Percentiles rank a stretch among this genome's conserved stretches.
phyloP scores from a whole-genome alignment of 441 rosid species.

The Aleurites moluccanus region DNA sequence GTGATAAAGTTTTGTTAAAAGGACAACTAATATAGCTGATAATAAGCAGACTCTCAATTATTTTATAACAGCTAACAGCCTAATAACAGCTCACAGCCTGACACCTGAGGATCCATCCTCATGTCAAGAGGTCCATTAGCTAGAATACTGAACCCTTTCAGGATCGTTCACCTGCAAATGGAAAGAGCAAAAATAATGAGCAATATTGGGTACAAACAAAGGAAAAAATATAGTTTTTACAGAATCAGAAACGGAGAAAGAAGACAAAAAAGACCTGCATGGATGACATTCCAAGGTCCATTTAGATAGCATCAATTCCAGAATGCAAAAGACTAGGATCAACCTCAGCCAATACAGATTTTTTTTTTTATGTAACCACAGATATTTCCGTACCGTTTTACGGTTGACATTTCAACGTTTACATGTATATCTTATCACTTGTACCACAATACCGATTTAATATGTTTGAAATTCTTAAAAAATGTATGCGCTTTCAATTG shows the following conservation, averaged over 20 bases:
- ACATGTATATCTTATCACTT: too few species aligned
- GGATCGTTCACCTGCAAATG: constrained; percentile 75
- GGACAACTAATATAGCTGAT: background rate
- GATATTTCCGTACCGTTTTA: too few species aligned
- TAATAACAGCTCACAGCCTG: too few species aligned
- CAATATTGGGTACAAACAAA: background rate
- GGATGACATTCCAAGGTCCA: constrained; percentile 98
- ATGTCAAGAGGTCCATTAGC: constrained; percentile 93
- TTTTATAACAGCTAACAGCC: background rate
- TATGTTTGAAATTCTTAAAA: constrained; percentile 59
- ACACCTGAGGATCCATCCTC: constrained; percentile 98
- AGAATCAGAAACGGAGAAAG: background rate
- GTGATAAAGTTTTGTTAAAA: background rate
- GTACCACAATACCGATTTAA: constrained; percentile 54
- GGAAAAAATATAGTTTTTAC: background rate
- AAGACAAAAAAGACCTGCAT: constrained; percentile 68
- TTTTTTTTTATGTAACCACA: too few species aligned
- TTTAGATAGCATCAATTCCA: constrained; percentile 81
- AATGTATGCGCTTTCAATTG: constrained; percentile 45
- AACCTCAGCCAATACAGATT: constrained; percentile 45
- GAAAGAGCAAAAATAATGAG: background rate
- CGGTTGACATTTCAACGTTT: too few species aligned
- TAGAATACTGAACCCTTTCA: constrained; percentile 79
- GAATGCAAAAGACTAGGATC: constrained; percentile 41
- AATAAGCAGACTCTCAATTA: background rate